Evolutionary conservation across 176 grass and related monocot species (phyloP), one percentile per base, ranked within the genome.

Genomic region (Aegilops longissima): DNA sequence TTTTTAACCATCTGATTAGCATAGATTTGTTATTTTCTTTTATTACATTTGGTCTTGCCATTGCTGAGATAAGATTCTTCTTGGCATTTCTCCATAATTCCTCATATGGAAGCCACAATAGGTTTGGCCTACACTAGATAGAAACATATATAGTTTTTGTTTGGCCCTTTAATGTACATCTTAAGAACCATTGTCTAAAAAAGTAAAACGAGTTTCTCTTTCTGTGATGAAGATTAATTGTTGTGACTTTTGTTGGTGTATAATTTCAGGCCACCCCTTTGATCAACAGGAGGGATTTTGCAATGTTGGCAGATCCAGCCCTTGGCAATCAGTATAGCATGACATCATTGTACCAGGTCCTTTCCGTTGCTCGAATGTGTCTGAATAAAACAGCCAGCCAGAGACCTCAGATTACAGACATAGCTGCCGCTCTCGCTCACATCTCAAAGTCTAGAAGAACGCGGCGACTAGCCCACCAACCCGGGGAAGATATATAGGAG

Each of bases 281-380:
- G 70, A 12, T 83, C 34, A 66, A 73, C 47, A 2, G 3, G 68
- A 66, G 12, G 67, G 80, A 87, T 21, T 67, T 45, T 23, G 2
- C 7, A 25, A 67, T 23, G 67, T 23, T 90, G 69, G 59, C 82
- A 27, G 85, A 90, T 47, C 85, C 85, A 17, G 68, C 47, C 2
- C 81, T 91, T 49, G n/a, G 20, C 20, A 69, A 61, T 38, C 68
- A 80, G 85, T 80, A 74, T 81, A 23, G 36, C 11, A 3, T 54
- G 68, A n/a, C 6, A 27, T 45, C 29, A 9, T 18, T 91, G 34
- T 45, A 23, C 35, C 59, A 21, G 13, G 69, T 68, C 81, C 82
- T 91, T 61, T 2, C 20, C 76, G 45, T 91, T 87, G 89, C 85
- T 84, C 51, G 51, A 21, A 12, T 45, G 36, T 87, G 89, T 58